These are phyloP conservation scores for Choiromyces venosus DNA, from an alignment of 495 filamentous ascomycete genomes.

Conservation along the genomic window DNA sequence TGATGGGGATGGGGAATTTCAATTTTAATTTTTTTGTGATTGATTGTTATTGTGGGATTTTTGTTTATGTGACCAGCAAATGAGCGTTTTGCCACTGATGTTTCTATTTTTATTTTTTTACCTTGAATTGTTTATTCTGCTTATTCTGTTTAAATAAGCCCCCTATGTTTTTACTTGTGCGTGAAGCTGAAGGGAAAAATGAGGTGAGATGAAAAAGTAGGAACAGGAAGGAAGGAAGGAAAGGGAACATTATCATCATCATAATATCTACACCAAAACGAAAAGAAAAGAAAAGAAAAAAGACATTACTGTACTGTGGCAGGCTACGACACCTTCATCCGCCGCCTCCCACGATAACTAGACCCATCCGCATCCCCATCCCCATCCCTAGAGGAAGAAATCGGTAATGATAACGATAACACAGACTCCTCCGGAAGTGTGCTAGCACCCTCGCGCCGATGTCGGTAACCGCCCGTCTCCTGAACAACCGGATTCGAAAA, in stretches of 20 bases:
- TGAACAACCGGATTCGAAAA: neutral
- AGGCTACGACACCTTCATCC: neutral
- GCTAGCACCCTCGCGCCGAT: neutral
- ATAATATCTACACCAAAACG: neutral
- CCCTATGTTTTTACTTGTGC: too few relatives aligned
- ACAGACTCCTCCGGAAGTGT: neutral
- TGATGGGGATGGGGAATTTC: too few relatives aligned
- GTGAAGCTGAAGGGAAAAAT: too few relatives aligned
- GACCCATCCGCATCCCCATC: neutral
- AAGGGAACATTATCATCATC: neutral
- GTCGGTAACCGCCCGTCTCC: neutral
- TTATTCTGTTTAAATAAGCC: too few relatives aligned
- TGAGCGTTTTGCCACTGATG: too few relatives aligned
- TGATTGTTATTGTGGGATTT: too few relatives aligned
- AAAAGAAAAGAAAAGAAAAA: neutral
- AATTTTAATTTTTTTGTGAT: too few relatives aligned
- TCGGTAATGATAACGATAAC: neutral
- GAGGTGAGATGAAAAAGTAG: too few relatives aligned
- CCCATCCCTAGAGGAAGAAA: neutral
- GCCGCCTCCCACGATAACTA: neutral
- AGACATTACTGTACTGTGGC: neutral
- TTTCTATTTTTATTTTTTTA: too few relatives aligned
- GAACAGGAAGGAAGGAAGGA: too few relatives aligned
- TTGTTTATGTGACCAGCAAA: too few relatives aligned
- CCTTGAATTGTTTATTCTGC: too few relatives aligned